Conservation (phyloP, 2,329 filamentous ascomycete genomes). For the Chaetothyriales sp. region DNA sequence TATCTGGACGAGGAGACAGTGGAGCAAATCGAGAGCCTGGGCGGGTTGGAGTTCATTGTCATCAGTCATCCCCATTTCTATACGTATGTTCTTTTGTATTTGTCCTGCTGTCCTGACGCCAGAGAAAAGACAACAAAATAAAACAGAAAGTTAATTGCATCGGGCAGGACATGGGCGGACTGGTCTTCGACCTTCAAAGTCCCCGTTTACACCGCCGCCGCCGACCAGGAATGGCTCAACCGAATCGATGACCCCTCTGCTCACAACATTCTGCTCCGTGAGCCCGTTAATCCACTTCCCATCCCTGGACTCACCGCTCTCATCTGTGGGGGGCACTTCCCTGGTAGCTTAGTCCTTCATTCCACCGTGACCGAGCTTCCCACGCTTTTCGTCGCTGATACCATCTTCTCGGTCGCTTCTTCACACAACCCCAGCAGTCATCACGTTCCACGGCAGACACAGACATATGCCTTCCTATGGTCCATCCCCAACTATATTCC, state of each 20-base stretch:
- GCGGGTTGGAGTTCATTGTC: conserved; percentile 55
- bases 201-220: conserved; percentile 50
- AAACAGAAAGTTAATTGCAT: neutral
- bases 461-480: conserved; percentile 12
- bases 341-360: conserved; percentile 50
- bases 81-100: conserved; percentile 30
- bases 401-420: conserved; percentile 56
- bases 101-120: neutral
- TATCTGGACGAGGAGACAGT: conserved; percentile 53
- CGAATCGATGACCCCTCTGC: conserved; percentile 27
- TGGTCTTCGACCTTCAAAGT: conserved; percentile 58
- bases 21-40: conserved; percentile 39
- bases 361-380: conserved; percentile 36
- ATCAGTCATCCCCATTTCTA: conserved; percentile 76
- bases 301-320: conserved; percentile 41
- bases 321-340: conserved; percentile 67
- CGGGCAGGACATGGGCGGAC: conserved; percentile 44
- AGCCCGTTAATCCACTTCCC: conserved; percentile 10
- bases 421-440: conserved; percentile 43
- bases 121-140: neutral
- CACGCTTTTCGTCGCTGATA: conserved; percentile 61
- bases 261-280: conserved; percentile 21
- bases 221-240: conserved; percentile 52
- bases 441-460: conserved; percentile 9
- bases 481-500: conserved; percentile 40